Evolutionary conservation across 2,329 filamentous ascomycete genomes (phyloP).

Genomic region (Akanthomyces uredinophilus): DNA sequence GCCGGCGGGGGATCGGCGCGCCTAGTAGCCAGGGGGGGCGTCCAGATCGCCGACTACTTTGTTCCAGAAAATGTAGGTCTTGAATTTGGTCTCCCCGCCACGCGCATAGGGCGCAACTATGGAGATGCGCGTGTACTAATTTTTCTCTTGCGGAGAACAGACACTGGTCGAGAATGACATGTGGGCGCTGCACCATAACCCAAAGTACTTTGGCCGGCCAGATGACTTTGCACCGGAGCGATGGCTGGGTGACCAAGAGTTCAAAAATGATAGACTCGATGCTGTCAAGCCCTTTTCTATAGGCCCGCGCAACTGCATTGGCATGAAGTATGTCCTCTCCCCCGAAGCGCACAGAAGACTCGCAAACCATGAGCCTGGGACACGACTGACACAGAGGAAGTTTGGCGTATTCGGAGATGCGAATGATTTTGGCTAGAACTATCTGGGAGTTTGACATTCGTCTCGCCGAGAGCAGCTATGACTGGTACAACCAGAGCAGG

Average conservation of each 20-base stretch:
- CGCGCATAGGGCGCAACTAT: not conserved
- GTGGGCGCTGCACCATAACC: slow-evolving; percentile 30
- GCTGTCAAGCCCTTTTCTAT: slow-evolving; percentile 26
- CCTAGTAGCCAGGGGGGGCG: slow-evolving; percentile 27
- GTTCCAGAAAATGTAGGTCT: not conserved
- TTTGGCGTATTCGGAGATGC: slow-evolving; percentile 8
- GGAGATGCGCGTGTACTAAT: too few relatives aligned
- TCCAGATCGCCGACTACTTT: slow-evolving; percentile 19
- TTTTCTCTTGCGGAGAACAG: slow-evolving; percentile 26
- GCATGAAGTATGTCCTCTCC: slow-evolving; percentile 11
- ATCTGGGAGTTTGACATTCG: slow-evolving; percentile 1
- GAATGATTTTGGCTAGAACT: slow-evolving; percentile 2
- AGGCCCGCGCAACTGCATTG: slow-evolving; percentile 29
- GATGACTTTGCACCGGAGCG: slow-evolving; percentile 34
- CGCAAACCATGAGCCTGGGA: not conserved
- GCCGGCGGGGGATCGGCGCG: slow-evolving; percentile 21
- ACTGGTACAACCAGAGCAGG: not conserved
- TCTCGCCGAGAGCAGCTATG: not conserved
- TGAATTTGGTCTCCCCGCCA: not conserved
- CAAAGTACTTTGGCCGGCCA: slow-evolving; percentile 28
- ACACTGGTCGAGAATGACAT: slow-evolving; percentile 31
- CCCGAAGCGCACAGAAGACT: not conserved
- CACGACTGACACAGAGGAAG: not conserved
- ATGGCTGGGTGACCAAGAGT: slow-evolving; percentile 26
- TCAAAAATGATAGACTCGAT: slow-evolving; percentile 21